Conservation (phyloP, 2,329 filamentous ascomycete species). For the Phoma sp. region DNA sequence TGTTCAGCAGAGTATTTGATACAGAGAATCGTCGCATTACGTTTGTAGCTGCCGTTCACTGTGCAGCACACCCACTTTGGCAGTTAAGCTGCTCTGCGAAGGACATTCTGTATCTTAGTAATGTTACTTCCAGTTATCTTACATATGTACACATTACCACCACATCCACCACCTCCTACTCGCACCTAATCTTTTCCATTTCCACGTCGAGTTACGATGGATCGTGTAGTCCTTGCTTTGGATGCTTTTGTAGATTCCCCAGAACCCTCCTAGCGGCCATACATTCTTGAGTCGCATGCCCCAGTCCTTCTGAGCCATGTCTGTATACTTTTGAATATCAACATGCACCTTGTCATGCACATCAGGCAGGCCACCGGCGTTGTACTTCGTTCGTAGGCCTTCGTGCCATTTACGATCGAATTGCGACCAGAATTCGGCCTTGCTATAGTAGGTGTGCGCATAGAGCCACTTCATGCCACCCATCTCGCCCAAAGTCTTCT, state of each 20-base stretch:
- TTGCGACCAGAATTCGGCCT: slow-evolving; percentile 72
- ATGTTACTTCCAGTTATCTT: background rate
- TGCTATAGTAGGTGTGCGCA: slow-evolving; percentile 72
- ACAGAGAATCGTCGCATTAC: too few relatives aligned
- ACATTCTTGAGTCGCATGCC: slow-evolving; percentile 32
- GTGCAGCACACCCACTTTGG: background rate
- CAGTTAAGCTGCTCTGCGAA: background rate
- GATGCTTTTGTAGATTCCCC: slow-evolving; percentile 50
- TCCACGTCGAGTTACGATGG: slow-evolving; percentile 45
- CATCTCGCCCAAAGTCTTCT: slow-evolving; percentile 65
- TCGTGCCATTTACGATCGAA: slow-evolving; percentile 70
- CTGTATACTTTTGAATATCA: slow-evolving; percentile 42
- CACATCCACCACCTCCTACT: slow-evolving; percentile 17
- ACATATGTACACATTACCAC: slow-evolving; percentile 6
- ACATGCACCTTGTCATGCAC: slow-evolving; percentile 73
- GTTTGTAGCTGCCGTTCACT: background rate
- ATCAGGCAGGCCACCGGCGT: slow-evolving; percentile 65
- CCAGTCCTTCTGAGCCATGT: slow-evolving; percentile 35
- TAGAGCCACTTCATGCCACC: slow-evolving; percentile 75
- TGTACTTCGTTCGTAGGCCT: slow-evolving; percentile 64
- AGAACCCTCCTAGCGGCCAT: slow-evolving; percentile 50
- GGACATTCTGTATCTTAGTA: background rate
- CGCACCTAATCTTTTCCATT: slow-evolving; percentile 23
- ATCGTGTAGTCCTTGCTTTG: slow-evolving; percentile 47
- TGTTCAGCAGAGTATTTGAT: too few relatives aligned